Percentiles rank a stretch among this genome's conserved stretches.
phyloP scores from a whole-genome alignment of 495 filamentous ascomycete species.

The Daldinia loculata region DNA sequence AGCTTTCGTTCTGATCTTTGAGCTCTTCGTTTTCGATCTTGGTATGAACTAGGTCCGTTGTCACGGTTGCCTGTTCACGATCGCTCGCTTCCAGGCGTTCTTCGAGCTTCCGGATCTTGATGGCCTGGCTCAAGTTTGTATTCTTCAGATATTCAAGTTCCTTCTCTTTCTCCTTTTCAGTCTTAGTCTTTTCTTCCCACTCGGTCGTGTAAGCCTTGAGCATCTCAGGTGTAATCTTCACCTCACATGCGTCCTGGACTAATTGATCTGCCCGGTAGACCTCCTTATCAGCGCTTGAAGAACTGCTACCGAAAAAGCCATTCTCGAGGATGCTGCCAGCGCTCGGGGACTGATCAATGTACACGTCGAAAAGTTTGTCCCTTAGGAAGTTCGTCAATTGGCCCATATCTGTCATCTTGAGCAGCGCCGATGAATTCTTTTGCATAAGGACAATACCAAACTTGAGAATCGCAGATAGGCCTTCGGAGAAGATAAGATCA shows the following conservation, averaged over 20 bases:
- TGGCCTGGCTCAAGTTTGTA: conserved; percentile 67
- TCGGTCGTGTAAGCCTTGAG: conserved; percentile 83
- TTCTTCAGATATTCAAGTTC: conserved; percentile 80
- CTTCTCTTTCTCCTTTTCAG: conserved; percentile 79
- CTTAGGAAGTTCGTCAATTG: conserved; percentile 87
- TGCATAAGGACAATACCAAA: conserved; percentile 96
- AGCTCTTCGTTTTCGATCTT: conserved; percentile 95
- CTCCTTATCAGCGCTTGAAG: conserved; percentile 85
- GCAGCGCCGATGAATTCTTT: conserved; percentile 81
- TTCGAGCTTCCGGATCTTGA: conserved; percentile 82
- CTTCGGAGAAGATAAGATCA: conserved; percentile 95
- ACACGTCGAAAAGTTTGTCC: conserved; percentile 93
- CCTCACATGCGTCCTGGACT: conserved; percentile 91
- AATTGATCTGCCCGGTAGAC: conserved; percentile 93
- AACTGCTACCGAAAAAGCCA: conserved; percentile 95
- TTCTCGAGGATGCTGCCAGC: conserved; percentile 89
- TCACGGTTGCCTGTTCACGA: conserved; percentile 89
- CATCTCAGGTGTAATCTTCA: conserved; percentile 81
- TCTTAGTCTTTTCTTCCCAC: conserved; percentile 87
- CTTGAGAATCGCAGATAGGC: conserved; percentile 88
- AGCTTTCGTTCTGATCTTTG: conserved; percentile 83
- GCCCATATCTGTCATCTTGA: conserved; percentile 90
- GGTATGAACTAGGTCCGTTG: conserved; percentile 85
- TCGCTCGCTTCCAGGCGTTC: conserved; percentile 90
- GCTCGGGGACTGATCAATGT: conserved; percentile 91